phyloP scores from a whole-genome alignment of 352 stramenopile genomes.

The Phytophthora kernoviae region DNA sequence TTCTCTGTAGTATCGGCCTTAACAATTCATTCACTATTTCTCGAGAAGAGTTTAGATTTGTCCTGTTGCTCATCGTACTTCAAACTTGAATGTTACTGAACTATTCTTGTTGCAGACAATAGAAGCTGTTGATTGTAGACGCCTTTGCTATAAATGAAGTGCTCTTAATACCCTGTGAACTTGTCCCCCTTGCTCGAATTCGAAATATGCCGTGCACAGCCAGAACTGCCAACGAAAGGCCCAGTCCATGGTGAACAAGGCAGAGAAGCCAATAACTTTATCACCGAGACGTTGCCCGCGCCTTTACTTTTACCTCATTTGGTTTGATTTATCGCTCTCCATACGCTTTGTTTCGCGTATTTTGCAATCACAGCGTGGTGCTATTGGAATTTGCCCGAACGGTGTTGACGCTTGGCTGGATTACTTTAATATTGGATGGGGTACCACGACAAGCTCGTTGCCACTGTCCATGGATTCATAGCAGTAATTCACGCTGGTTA shows the following conservation, averaged over 20 bases:
- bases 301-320: background rate
- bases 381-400: slow-evolving; percentile 22
- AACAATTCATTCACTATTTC: too few species aligned
- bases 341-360: slow-evolving; percentile 10
- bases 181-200: too few species aligned
- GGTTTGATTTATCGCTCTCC: slow-evolving; percentile 7
- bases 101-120: too few species aligned
- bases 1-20: too few species aligned
- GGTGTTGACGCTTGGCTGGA: slow-evolving; percentile 18
- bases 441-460: slow-evolving; percentile 16
- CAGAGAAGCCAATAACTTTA: background rate
- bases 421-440: slow-evolving; percentile 13
- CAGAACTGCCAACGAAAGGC: too few species aligned
- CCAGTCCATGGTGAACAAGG: background rate
- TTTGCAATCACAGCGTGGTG: slow-evolving; percentile 6
- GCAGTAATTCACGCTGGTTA: slow-evolving; percentile 12
- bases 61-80: too few species aligned
- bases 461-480: slow-evolving; percentile 5
- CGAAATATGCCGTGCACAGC: too few species aligned
- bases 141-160: too few species aligned
- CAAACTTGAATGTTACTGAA: too few species aligned
- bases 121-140: too few species aligned
- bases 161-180: too few species aligned
- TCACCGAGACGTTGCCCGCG: background rate
- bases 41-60: too few species aligned